Evolutionary conservation across 164 flowering plant species (phyloP).

Genomic region (Aristolochia fimbriata): DNA sequence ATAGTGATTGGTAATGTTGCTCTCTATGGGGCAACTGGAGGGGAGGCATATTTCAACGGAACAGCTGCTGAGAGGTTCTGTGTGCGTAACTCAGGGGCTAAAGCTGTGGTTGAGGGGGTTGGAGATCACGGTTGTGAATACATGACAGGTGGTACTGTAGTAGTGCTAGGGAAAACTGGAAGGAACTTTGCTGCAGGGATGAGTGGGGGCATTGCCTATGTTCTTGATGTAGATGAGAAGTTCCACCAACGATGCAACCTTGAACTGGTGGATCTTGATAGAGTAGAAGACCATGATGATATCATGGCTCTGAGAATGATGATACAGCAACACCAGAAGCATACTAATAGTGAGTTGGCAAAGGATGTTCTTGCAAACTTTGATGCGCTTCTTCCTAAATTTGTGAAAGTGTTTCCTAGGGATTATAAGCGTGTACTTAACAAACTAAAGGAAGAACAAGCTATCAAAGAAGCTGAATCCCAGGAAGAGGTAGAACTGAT

Average conservation of each 20-base stretch:
- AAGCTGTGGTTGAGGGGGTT: constrained; percentile 95
- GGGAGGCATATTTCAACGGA: constrained; percentile 97
- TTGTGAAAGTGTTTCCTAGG: constrained; percentile 88
- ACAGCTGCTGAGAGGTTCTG: constrained; percentile 99
- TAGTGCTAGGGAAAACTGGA: constrained; percentile 92
- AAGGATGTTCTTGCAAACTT: constrained; percentile 73
- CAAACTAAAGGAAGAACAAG: constrained; percentile 38
- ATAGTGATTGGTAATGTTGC: constrained; percentile 98
- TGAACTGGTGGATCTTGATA: constrained; percentile 96
- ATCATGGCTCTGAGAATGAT: constrained; percentile 71
- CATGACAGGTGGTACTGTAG: constrained; percentile 99
- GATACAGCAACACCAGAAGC: constrained; percentile 96
- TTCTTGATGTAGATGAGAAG: constrained; percentile 69
- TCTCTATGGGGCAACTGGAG: constrained; percentile 90
- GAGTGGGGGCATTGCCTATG: constrained; percentile 99
- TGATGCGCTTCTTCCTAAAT: constrained; percentile 69
- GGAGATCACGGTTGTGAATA: constrained; percentile 99
- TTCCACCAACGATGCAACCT: constrained; percentile 69
- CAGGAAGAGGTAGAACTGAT: constrained; percentile 51
- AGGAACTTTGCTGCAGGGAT: constrained; percentile 99
- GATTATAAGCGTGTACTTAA: constrained; percentile 86
- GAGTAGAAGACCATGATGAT: constrained; percentile 91
- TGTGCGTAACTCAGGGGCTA: constrained; percentile 96
- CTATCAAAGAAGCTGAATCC: constrained; percentile 31
- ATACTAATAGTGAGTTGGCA: constrained; percentile 78